Evolutionary conservation across 306 rosid species (phyloP), one percentile per base, ranked within the genome.

Genomic region (Trichosanthes truncata): DNA sequence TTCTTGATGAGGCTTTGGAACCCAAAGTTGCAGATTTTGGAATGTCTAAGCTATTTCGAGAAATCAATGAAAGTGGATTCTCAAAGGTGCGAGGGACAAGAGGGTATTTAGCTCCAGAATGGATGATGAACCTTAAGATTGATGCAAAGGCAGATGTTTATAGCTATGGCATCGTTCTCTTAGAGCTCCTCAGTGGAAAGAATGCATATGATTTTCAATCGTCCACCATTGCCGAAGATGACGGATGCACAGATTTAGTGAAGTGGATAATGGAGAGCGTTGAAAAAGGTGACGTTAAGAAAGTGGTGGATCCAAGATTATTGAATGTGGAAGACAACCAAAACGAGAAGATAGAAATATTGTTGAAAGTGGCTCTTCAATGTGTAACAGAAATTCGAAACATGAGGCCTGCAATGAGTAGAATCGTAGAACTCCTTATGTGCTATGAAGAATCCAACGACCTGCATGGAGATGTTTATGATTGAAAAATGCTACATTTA

Each of bases 131-230:
- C 21, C 73, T 84, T 31, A 81, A 57, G 25, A 84, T 87, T 11
- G 83, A 83, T 60, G 83, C 86, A 1, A 87, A 84, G 69, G 88
- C 83, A 0, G 90, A 87, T 14, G 90, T 87, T n/a, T 87, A 82
- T 40, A 87, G 90, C 49, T 84, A 87, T 45, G 90, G 90, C 6
- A 48, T 87, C 38, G 90, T 87, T 5, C 15, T 87, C 6, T 78
- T 87, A 36, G 90, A 84, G 69, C 81, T 87, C 0, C 2, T 87
- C 18, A 87, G 62, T 33, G 90, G 88, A 12, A 84, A 81, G 29
- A 78, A 78, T 40, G 84, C 84, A 11, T 83, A 83, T n/a, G 26
- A 7, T 43, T 68, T 83, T 18, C 79, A 53, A 76, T 43, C 62
- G 5, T 14, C 45, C 0, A 18, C 52, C 1, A 17, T 12, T 21